Percentiles rank a stretch among this genome's conserved stretches.
Evolutionary conservation across 345 rosid species (phyloP).

Genomic region (Eucalyptus brandiana): DNA sequence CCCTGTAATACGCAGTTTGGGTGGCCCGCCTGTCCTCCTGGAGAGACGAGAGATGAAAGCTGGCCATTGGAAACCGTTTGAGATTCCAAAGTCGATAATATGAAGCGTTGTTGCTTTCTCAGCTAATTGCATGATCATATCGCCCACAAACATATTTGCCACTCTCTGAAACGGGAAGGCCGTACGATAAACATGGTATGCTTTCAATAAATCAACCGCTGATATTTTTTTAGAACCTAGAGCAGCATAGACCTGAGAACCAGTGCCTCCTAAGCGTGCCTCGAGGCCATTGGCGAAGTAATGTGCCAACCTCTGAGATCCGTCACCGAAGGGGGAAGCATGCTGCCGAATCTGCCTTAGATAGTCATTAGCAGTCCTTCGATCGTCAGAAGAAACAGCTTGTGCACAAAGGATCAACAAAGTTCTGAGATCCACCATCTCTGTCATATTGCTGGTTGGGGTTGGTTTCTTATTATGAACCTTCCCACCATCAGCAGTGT

Average conservation of each 20-base stretch:
- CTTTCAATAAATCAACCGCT: conserved; percentile 54
- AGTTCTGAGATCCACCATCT: conserved; percentile 61
- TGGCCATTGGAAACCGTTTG: conserved; percentile 90
- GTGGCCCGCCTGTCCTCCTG: conserved; percentile 43
- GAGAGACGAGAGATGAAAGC: conserved; percentile 51
- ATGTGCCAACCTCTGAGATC: conserved; percentile 71
- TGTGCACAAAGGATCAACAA: conserved; percentile 73
- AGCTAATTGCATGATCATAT: conserved; percentile 27
- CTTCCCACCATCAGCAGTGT: conserved; percentile 21
- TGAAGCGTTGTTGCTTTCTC: conserved; percentile 36
- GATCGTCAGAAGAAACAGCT: conserved; percentile 54
- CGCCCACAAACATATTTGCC: conserved; percentile 44
- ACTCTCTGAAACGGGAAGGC: conserved; percentile 56
- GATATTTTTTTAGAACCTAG: conserved; percentile 30
- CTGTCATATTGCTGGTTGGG: conserved; percentile 13
- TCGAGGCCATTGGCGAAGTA: conserved; percentile 71
- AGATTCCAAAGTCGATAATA: conserved; percentile 70
- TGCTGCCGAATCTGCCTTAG: conserved; percentile 66
- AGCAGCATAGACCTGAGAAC: conserved; percentile 31
- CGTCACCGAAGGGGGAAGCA: conserved; percentile 59
- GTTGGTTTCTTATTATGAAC: conserved; percentile 17
- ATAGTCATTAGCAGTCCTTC: conserved; percentile 49
- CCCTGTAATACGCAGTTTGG: conserved; percentile 73
- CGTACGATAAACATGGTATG: conserved; percentile 43
- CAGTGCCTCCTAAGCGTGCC: conserved; percentile 62